Conservation (phyloP, 305 asterid genomes). For the Fraxinus paxiana region DNA sequence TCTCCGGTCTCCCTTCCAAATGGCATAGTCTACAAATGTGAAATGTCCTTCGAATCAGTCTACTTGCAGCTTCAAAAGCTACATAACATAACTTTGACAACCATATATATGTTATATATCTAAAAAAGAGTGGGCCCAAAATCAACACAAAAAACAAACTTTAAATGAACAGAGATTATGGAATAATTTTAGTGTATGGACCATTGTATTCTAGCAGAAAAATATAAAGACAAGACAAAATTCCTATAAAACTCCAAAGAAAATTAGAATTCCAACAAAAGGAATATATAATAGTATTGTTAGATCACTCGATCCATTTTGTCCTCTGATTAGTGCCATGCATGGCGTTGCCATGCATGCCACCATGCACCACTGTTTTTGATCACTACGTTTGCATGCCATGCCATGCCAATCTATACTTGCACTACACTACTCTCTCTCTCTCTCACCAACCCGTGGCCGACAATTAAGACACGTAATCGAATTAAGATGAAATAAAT, state of each 20-base stretch:
- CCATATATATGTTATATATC: background rate
- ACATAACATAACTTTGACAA: background rate
- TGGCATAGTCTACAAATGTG: background rate
- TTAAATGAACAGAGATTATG: background rate
- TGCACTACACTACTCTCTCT: background rate
- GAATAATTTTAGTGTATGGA: background rate
- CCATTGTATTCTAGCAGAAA: background rate
- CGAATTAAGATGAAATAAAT: background rate
- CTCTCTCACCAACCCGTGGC: background rate
- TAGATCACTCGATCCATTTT: background rate
- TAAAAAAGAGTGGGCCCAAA: background rate
- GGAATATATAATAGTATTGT: background rate
- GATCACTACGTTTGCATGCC: conserved; percentile 33
- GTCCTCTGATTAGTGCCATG: conserved; percentile 9
- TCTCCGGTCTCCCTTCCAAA: background rate
- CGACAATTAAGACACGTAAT: background rate
- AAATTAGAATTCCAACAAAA: background rate
- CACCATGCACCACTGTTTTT: conserved; percentile 22
- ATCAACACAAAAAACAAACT: background rate
- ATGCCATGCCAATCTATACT: conserved; percentile 30
- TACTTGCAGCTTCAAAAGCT: background rate
- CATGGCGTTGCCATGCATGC: conserved; percentile 31
- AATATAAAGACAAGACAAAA: background rate
- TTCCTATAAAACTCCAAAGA: background rate
- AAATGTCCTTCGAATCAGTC: background rate